Conservation (phyloP, 371 early-diverging fungal genomes). For the Rhizomucor pusillus region DNA sequence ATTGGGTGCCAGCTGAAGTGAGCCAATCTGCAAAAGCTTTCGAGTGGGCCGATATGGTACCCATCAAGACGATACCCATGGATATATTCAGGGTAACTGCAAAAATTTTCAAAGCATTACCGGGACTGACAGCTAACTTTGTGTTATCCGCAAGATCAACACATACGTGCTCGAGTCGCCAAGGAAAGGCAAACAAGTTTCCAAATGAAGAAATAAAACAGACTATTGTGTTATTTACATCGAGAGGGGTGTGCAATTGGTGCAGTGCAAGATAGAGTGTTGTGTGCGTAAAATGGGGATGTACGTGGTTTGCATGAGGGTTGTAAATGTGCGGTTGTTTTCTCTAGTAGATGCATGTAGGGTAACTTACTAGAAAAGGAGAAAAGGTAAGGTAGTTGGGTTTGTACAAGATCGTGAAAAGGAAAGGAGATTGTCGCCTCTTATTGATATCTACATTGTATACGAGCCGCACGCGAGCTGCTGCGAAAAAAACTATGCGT, state of each 20-base stretch:
- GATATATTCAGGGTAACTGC: conserved; percentile 43
- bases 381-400: neutral
- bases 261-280: neutral
- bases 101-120: too few relatives aligned
- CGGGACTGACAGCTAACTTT: too few relatives aligned
- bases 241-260: neutral
- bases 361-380: neutral
- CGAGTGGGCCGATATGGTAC: conserved; percentile 25
- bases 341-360: neutral
- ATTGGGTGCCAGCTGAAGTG: conserved; percentile 51
- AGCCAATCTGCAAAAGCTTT: conserved; percentile 9
- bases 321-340: neutral
- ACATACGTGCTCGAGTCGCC: conserved; percentile 16
- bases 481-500: neutral
- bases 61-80: conserved; percentile 45
- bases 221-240: neutral
- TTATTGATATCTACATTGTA: too few relatives aligned
- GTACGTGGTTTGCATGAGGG: neutral
- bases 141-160: too few relatives aligned
- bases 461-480: neutral
- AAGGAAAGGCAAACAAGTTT: conserved; percentile 21
- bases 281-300: neutral
- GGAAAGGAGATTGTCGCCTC: too few relatives aligned
- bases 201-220: neutral
- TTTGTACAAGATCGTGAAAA: too few relatives aligned